phyloP scores from a whole-genome alignment of 768 basidiomycete species.

The Tephrocybe sp. region DNA sequence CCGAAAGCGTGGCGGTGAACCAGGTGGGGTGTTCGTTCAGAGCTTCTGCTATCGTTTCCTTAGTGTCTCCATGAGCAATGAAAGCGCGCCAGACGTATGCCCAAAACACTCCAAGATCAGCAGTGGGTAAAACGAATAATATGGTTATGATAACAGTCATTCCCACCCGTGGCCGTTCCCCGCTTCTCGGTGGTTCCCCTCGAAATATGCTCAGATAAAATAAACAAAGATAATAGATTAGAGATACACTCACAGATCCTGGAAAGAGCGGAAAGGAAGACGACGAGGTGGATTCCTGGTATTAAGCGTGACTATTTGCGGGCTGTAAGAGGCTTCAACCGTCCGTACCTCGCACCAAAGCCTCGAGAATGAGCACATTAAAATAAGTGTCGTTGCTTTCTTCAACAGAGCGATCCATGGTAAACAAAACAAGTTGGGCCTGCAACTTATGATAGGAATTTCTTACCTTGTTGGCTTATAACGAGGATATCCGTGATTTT shows the following conservation, averaged over 20 bases:
- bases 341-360: neutral
- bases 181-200: conserved; percentile 5
- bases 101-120: conserved; percentile 3
- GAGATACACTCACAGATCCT: conserved; percentile 11
- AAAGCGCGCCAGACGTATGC: conserved; percentile 5
- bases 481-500: too few species aligned
- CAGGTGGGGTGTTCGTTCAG: conserved; percentile 12
- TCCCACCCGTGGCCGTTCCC: neutral
- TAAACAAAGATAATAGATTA: neutral
- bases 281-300: neutral
- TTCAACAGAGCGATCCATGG: too few species aligned
- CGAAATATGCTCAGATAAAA: too few species aligned
- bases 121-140: conserved; percentile 9
- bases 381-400: too few species aligned
- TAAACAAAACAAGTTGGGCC: too few species aligned
- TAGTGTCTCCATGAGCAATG: conserved; percentile 1
- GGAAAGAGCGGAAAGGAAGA: conserved; percentile 6
- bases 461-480: too few species aligned
- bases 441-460: too few species aligned
- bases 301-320: neutral
- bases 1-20: conserved; percentile 2
- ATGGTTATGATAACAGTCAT: conserved; percentile 11
- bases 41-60: conserved; percentile 4
- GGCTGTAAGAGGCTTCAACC: neutral
- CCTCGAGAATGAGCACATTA: neutral